These are phyloP conservation scores for Cicer yamashitae DNA, from an alignment of 306 rosid species.

Conservation along the genomic window DNA sequence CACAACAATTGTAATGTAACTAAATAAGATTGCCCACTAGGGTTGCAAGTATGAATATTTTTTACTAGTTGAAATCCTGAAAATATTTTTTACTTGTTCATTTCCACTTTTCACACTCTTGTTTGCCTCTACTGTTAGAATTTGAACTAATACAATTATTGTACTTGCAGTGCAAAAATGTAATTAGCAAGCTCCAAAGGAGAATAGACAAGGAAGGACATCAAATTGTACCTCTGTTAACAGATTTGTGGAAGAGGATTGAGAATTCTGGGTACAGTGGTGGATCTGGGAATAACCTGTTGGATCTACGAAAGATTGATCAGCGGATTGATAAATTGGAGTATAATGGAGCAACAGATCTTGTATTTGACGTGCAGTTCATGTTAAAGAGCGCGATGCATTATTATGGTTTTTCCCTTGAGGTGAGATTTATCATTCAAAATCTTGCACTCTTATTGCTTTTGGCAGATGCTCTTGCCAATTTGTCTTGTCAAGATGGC, in stretches of 20 bases:
- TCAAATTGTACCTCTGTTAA: slow-evolving; percentile 88
- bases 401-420: slow-evolving; percentile 78
- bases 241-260: slow-evolving; percentile 94
- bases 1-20: not conserved
- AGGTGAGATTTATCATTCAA: slow-evolving; percentile 57
- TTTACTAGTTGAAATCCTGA: slow-evolving; percentile 19
- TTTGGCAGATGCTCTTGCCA: slow-evolving; percentile 30
- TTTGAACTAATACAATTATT: slow-evolving; percentile 43
- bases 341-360: slow-evolving; percentile 83
- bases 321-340: slow-evolving; percentile 85
- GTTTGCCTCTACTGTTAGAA: slow-evolving; percentile 24
- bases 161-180: slow-evolving; percentile 87
- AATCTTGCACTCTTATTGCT: slow-evolving; percentile 18
- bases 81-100: slow-evolving; percentile 22
- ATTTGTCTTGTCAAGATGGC: not conserved
- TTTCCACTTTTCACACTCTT: slow-evolving; percentile 7
- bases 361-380: slow-evolving; percentile 85
- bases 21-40: not conserved
- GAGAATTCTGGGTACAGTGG: slow-evolving; percentile 69
- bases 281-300: slow-evolving; percentile 70
- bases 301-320: slow-evolving; percentile 87
- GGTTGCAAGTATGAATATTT: not conserved
- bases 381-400: slow-evolving; percentile 94
- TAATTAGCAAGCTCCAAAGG: slow-evolving; percentile 92
- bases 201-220: slow-evolving; percentile 94